Conservation (phyloP, 2,329 filamentous ascomycete species). For the Epichloe festucae region DNA sequence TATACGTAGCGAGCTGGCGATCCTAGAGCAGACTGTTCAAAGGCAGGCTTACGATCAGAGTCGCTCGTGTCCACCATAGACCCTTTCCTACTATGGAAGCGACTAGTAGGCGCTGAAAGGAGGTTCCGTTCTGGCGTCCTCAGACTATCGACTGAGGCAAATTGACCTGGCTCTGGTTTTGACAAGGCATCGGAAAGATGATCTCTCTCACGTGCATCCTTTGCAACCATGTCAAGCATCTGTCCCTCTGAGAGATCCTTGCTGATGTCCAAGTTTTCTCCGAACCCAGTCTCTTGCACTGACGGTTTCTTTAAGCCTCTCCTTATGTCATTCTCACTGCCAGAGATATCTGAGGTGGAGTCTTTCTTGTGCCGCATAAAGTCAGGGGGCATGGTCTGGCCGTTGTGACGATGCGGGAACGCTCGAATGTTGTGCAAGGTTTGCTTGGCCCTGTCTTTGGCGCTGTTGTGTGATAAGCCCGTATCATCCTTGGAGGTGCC, state of each 20-base stretch:
- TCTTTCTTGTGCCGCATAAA: constrained; percentile 35
- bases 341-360: constrained; percentile 48
- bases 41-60: constrained; percentile 19
- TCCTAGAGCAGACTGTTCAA: constrained; percentile 11
- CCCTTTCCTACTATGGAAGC: constrained; percentile 21
- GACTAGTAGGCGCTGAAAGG: constrained; percentile 17
- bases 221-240: constrained; percentile 47
- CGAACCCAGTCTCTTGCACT: constrained; percentile 20
- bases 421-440: constrained; percentile 44
- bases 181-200: constrained; percentile 16
- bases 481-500: constrained; percentile 21
- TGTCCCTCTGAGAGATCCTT: constrained; percentile 47
- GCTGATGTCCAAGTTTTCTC: constrained; percentile 33
- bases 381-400: constrained; percentile 34
- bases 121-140: constrained; percentile 19
- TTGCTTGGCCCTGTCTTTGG: constrained; percentile 45
- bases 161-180: constrained; percentile 14
- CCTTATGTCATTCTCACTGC: constrained; percentile 35
- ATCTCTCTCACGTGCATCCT: constrained; percentile 34
- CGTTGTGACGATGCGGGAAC: constrained; percentile 40
- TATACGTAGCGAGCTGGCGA: constrained; percentile 15
- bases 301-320: constrained; percentile 18
- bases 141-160: constrained; percentile 18
- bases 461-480: constrained; percentile 35
- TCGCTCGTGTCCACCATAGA: constrained; percentile 29